Percentiles rank a stretch among this genome's conserved stretches.
Evolutionary conservation across 306 rosid genomes (phyloP).

Genomic region (Medicago lupulina): DNA sequence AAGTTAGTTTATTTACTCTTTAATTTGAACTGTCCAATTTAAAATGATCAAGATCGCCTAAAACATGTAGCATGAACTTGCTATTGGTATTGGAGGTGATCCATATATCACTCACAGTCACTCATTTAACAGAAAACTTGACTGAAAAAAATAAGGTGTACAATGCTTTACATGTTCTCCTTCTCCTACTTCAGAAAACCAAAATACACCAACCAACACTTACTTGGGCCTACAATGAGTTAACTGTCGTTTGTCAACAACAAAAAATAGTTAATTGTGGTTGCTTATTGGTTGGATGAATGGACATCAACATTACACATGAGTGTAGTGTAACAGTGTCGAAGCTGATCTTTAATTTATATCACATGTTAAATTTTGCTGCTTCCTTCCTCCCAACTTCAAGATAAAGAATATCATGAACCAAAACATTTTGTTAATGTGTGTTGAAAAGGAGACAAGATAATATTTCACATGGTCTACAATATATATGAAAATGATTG

Average conservation of each 20-base stretch:
- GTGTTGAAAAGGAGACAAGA: slow-evolving; percentile 16
- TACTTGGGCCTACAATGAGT: not conserved
- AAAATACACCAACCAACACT: not conserved
- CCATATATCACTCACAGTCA: too few species aligned
- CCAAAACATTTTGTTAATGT: not conserved
- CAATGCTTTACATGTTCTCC: not conserved
- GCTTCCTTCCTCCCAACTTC: not conserved
- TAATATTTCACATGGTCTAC: not conserved
- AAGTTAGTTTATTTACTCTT: too few species aligned
- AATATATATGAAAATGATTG: not conserved
- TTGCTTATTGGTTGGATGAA: not conserved
- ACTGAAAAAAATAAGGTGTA: too few species aligned
- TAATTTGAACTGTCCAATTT: too few species aligned
- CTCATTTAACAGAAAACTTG: too few species aligned
- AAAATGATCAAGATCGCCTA: too few species aligned
- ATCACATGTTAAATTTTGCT: not conserved
- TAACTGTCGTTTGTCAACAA: too few species aligned
- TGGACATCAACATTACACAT: not conserved
- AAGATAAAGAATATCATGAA: not conserved
- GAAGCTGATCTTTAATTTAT: not conserved
- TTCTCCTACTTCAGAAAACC: not conserved
- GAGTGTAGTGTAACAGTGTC: not conserved
- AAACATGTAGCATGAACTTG: too few species aligned
- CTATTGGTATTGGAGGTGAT: too few species aligned
- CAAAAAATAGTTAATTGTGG: too few species aligned